Percentiles rank a stretch among this genome's conserved stretches.
Conservation (phyloP, 2,329 filamentous ascomycete genomes). For the Tolypocladium endophyticum region DNA sequence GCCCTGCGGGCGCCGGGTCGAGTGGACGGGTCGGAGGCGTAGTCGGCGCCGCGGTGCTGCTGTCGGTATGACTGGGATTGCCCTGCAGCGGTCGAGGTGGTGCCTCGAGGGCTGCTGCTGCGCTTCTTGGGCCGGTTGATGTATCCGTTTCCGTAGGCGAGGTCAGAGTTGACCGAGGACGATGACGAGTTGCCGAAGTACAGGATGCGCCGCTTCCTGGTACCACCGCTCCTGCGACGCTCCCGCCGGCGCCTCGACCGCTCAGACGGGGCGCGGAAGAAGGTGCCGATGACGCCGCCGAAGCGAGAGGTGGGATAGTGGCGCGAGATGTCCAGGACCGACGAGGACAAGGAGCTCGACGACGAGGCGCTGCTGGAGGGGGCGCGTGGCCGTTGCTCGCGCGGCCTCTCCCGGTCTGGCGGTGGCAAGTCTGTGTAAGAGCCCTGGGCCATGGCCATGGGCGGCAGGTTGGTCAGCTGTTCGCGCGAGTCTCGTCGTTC, state of each 20-base stretch:
- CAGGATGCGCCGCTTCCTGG: constrained; percentile 42
- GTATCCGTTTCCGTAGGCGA: constrained; percentile 56
- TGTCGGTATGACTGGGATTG: neutral
- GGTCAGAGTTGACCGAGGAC: constrained; percentile 56
- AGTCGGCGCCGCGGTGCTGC: neutral
- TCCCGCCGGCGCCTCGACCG: constrained; percentile 27
- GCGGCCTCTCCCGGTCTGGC: neutral
- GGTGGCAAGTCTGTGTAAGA: neutral
- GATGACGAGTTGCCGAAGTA: constrained; percentile 53
- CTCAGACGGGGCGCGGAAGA: constrained; percentile 53
- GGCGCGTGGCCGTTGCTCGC: constrained; percentile 9
- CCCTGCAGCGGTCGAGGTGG: neutral
- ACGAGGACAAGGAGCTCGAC: constrained; percentile 43
- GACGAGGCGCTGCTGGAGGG: constrained; percentile 28
- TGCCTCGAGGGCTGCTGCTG: constrained; percentile 14
- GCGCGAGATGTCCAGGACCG: constrained; percentile 56
- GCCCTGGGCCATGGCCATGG: constrained; percentile 7
- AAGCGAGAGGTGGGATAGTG: constrained; percentile 35
- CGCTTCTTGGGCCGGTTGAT: constrained; percentile 28
- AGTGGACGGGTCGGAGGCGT: neutral
- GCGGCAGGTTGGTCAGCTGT: constrained; percentile 10
- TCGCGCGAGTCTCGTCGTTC: constrained; percentile 22
- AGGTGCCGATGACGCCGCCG: constrained; percentile 48
- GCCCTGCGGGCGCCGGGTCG: constrained; percentile 13
- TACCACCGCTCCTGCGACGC: constrained; percentile 27